A percentile compares a stretch with the other conserved stretches of the same genome.
Evolutionary conservation across 192 early-diverging fungal genomes (phyloP).

Genomic region (Coemansia sp.): DNA sequence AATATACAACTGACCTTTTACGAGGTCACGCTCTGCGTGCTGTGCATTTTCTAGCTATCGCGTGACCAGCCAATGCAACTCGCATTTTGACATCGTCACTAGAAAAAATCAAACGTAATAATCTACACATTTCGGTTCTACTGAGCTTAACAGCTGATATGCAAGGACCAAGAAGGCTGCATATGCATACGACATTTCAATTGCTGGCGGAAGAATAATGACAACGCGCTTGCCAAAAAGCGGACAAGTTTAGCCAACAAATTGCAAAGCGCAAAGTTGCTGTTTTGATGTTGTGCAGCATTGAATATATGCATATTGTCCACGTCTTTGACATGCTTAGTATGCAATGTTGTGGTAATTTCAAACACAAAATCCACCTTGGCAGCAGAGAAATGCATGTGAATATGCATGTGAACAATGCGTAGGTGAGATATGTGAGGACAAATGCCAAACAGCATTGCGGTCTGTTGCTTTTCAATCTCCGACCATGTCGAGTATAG

Average conservation of each 20-base stretch:
- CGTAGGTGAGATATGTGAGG: neutral
- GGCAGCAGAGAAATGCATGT: neutral
- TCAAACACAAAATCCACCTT: neutral
- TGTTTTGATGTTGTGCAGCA: neutral
- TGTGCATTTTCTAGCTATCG: neutral
- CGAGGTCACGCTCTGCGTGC: neutral
- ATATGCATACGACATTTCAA: neutral
- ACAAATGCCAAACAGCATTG: too few relatives aligned
- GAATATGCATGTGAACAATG: neutral
- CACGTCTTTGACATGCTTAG: neutral
- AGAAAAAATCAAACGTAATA: neutral
- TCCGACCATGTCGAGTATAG: neutral
- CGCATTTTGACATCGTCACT: neutral
- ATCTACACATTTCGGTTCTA: neutral
- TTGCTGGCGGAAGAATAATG: neutral
- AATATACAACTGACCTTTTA: neutral
- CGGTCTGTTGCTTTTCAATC: neutral
- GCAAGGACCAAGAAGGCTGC: neutral
- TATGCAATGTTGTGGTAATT: neutral
- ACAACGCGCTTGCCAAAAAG: constrained; percentile 1
- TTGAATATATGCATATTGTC: neutral
- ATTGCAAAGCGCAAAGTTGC: neutral
- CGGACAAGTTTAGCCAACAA: neutral
- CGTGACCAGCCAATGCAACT: neutral
- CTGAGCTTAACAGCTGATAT: neutral